These are phyloP conservation scores for Rhododendron ferrugineum DNA, from an alignment of 148 eudicot genomes.

Conservation along the genomic window DNA sequence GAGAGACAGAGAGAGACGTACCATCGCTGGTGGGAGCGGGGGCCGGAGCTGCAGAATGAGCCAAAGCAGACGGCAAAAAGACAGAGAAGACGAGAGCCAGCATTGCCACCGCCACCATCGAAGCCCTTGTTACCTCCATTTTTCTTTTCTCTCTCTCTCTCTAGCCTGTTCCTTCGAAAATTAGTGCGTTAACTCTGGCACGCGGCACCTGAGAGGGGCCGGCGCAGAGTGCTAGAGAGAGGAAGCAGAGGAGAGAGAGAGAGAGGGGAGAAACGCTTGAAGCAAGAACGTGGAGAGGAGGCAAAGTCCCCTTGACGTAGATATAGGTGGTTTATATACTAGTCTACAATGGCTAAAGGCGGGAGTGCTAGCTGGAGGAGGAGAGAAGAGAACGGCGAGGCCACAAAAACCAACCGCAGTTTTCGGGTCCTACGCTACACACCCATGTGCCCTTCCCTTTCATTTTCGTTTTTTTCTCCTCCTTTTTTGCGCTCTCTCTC, in stretches of 20 bases:
- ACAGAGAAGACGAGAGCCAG: slow-evolving; percentile 35
- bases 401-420: neutral
- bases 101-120: slow-evolving; percentile 31
- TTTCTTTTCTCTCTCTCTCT: slow-evolving; percentile 9
- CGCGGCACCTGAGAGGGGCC: neutral
- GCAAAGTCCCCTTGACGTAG: neutral
- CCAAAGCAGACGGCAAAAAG: slow-evolving; percentile 13
- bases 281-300: neutral
- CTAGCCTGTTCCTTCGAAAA: neutral
- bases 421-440: neutral
- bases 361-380: neutral
- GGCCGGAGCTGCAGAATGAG: slow-evolving; percentile 42
- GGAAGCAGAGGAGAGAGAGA: neutral
- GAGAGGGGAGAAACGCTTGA: neutral
- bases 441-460: neutral
- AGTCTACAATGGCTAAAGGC: no score
- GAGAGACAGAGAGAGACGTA: slow-evolving; percentile 10
- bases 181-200: neutral
- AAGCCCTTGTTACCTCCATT: slow-evolving; percentile 41
- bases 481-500: neutral
- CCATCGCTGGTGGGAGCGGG: slow-evolving; percentile 53
- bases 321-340: neutral
- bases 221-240: slow-evolving; percentile 4
- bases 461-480: neutral
- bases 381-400: slow-evolving; percentile 5